Base-by-base conservation (phyloP, 768 basidiomycete genomes). In the Mycena rosella region DNA sequence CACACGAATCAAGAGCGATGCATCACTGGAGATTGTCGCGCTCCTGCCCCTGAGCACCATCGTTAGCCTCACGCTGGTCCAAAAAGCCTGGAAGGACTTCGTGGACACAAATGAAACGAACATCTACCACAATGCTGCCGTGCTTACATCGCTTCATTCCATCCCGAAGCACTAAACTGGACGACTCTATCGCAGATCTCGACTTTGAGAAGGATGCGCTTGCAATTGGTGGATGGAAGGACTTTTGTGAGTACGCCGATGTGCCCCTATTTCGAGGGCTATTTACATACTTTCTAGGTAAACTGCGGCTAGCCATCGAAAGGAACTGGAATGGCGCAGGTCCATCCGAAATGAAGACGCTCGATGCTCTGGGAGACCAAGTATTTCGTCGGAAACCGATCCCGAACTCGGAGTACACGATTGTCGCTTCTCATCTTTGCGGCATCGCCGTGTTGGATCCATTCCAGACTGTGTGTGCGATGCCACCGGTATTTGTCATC, bases 61-160 rank as follows among this genome's bases (percentile, higher is more conserved):
- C 22, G 44, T 54, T 0, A 22, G 15, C 26, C 11, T 57, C 2
- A 20, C 32, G 8, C 2, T 26, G 32, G 53, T 57, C 2, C 52
- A 49, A 20, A 48, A 57, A 24, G 47, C 54, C 6, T 63, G 54
- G 62, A 48, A 57, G 24, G 20, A 56, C 11, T 34, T 63, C 15
- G 53, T 63, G 2, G 62, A 56, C 24, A 5, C 32, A 27, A 55
- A 63, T 27, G 54, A 44, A 27, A 3, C 62, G 22, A 44, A 48
- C 10, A 44, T 63, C 14, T 63, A 63, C 45, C 62, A 24, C 22
- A 63, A 30, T 44, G 54, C 62, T n/a, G 54, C 54, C 11, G 26
- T 22, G 15, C 53, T 56, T 2, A n/a, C 62, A 63, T 36, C n/a
- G 62, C 15, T 63, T 55, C 34, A 49, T 63, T 14, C 34, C 24